Evolutionary conservation across 768 basidiomycete species (phyloP).

Genomic region (Kwoniella dendrophila): DNA sequence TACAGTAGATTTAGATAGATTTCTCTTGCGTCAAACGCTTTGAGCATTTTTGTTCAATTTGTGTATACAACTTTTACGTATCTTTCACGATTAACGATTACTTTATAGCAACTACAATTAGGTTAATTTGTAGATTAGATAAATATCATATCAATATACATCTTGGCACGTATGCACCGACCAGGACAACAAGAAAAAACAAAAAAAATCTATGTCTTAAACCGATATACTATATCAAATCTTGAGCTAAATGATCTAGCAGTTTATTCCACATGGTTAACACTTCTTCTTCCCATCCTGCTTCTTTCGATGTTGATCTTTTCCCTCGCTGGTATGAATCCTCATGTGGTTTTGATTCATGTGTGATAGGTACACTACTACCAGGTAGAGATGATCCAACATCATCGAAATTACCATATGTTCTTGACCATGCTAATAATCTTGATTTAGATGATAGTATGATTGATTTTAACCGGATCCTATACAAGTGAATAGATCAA

Average conservation of each 20-base stretch:
- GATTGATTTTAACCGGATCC: slow-evolving; percentile 41
- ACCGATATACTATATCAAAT: not conserved
- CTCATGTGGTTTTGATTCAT: not conserved
- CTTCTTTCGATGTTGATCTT: not conserved
- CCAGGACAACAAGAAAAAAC: no score
- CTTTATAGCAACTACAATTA: no score
- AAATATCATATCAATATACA: no score
- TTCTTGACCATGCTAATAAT: slow-evolving; percentile 40
- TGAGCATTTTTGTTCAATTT: no score
- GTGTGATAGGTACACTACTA: not conserved
- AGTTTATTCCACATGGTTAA: slow-evolving; percentile 32
- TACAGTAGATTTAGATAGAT: no score
- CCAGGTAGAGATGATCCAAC: not conserved
- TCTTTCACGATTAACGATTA: no score
- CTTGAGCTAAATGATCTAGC: slow-evolving; percentile 21
- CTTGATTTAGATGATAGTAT: slow-evolving; percentile 28
- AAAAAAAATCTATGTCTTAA: no score
- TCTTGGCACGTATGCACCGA: no score
- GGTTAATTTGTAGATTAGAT: no score
- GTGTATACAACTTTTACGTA: no score
- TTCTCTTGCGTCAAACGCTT: no score
- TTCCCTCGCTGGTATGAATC: not conserved
- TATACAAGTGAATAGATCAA: no score
- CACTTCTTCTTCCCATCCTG: slow-evolving; percentile 32
- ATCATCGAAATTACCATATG: slow-evolving; percentile 31